Base-by-base conservation (phyloP, 208 protist species). In the Naegleria lovaniensis region DNA sequence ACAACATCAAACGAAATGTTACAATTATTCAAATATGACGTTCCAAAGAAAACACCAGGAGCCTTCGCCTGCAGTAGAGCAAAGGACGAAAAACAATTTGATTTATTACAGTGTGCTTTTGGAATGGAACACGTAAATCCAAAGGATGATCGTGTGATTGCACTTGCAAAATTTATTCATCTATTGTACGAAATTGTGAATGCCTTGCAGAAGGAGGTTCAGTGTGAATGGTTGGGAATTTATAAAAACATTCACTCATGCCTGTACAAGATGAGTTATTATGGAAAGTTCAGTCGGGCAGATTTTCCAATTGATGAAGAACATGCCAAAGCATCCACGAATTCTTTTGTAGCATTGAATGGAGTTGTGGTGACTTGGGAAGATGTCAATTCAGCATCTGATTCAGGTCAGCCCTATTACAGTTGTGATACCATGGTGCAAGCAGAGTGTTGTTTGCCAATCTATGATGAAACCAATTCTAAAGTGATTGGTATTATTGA, bases 291-390 rank as follows among this genome's bases (percentile, higher is more conserved):
- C 29, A 36, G 22, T 22, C 0, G 75, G 13, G n/a, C 75, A 38
- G 75, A 83, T 83, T 83, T 83, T 83, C 75, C 75, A 83, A n/a
- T 83, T 13, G 33, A 83, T 83, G 75, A 83, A 36, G n/a, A 11
- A 83, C 33, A 40, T 83, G 75, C 75, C 19, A 83, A 83, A 29
- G 0, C 0, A 38, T 40, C n/a, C 0, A 83, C n/a, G 9, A 83
- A 83, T 83, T 83, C 75, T 36, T 40, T 39, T 83, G 75, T 83
- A 19, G 75, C 75, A n/a, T 15, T 83, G 75, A 83, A 39, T 83
- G 29, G 75, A 83, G 33, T 40, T 16, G 75, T 83, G 1, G n/a
- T n/a, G 19, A 39, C 33, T n/a, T 40, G 19, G n/a, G n/a, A 83
- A 39, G 75, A 83, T 83, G 75, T 83, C 22, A 40, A 83, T 83